phyloP scores from a whole-genome alignment of 179 eudicot species.

The Beta lomatogona region DNA sequence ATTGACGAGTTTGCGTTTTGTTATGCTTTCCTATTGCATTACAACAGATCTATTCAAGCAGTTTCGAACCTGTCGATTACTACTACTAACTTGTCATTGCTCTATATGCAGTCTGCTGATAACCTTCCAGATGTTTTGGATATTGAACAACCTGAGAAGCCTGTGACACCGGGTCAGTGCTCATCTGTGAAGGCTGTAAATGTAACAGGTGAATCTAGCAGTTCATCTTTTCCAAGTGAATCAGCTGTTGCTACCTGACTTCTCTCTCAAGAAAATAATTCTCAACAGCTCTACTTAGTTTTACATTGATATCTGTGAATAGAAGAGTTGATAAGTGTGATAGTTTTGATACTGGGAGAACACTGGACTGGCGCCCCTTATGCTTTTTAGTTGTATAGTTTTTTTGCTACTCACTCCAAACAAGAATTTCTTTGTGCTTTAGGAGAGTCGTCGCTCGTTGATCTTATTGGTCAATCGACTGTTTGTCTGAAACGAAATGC shows the following conservation, averaged over 20 bases:
- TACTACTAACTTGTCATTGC: neutral
- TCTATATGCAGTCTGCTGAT: conserved; percentile 39
- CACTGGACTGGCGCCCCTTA: neutral
- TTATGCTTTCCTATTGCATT: neutral
- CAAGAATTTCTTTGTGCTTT: conserved; percentile 17
- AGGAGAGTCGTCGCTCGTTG: conserved; percentile 10
- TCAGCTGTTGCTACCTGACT: conserved; percentile 38
- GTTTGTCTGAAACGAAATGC: conserved; percentile 2
- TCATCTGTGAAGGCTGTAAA: conserved; percentile 46
- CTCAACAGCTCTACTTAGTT: conserved; percentile 21
- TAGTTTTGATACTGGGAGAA: conserved; percentile 22
- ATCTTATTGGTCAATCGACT: conserved; percentile 9
- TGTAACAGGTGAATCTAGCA: conserved; percentile 42
- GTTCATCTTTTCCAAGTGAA: conserved; percentile 38
- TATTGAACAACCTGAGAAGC: conserved; percentile 50
- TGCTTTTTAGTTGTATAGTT: conserved; percentile 34
- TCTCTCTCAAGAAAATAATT: neutral
- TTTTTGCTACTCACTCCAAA: conserved; percentile 14
- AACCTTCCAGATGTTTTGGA: conserved; percentile 55
- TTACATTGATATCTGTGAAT: conserved; percentile 33
- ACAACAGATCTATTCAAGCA: neutral
- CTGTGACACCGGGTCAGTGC: conserved; percentile 44
- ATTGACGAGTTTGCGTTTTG: neutral
- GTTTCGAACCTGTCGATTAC: neutral
- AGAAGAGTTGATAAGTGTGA: conserved; percentile 28